Conservation (phyloP, 1,139 yeast genomes). For the Taphrina deformans region DNA sequence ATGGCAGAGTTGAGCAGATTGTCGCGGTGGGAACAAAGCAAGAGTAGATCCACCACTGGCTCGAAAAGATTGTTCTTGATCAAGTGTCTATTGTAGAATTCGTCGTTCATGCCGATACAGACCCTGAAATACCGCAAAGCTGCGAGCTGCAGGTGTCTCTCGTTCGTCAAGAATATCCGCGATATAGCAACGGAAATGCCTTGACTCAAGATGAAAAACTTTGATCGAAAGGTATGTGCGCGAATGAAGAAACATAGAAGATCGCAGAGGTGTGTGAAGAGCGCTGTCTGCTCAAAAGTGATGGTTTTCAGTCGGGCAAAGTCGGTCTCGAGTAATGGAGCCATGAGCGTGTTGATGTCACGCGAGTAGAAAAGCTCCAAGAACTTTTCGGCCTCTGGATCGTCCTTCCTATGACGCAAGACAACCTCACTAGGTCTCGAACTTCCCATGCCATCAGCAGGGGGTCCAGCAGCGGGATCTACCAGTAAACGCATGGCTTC, state of each 20-base stretch:
- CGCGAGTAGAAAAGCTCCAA: constrained; percentile 61
- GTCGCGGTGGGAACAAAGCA: constrained; percentile 55
- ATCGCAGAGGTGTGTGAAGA: constrained; percentile 39
- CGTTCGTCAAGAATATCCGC: constrained; percentile 43
- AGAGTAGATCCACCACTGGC: constrained; percentile 55
- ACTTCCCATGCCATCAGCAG: constrained; percentile 32
- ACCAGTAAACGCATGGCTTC: constrained; percentile 76
- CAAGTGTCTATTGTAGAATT: constrained; percentile 57
- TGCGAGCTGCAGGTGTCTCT: constrained; percentile 39
- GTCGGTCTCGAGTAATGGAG: constrained; percentile 50
- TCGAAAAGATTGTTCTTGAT: constrained; percentile 58
- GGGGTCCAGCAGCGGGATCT: constrained; percentile 52
- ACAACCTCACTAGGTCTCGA: constrained; percentile 35
- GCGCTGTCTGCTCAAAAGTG: constrained; percentile 29
- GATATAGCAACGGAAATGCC: constrained; percentile 39
- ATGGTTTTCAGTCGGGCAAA: constrained; percentile 23
- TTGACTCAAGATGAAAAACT: constrained; percentile 37
- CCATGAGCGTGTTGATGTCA: constrained; percentile 62
- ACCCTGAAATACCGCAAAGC: constrained; percentile 59
- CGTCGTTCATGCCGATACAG: constrained; percentile 62
- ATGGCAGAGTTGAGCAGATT: constrained; percentile 75
- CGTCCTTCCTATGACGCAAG: constrained; percentile 39
- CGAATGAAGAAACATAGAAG: constrained; percentile 40
- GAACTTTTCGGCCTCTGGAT: constrained; percentile 54
- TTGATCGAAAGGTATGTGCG: constrained; percentile 38